phyloP scores from a whole-genome alignment of 345 rosid species.

The Corchorus olitorius region DNA sequence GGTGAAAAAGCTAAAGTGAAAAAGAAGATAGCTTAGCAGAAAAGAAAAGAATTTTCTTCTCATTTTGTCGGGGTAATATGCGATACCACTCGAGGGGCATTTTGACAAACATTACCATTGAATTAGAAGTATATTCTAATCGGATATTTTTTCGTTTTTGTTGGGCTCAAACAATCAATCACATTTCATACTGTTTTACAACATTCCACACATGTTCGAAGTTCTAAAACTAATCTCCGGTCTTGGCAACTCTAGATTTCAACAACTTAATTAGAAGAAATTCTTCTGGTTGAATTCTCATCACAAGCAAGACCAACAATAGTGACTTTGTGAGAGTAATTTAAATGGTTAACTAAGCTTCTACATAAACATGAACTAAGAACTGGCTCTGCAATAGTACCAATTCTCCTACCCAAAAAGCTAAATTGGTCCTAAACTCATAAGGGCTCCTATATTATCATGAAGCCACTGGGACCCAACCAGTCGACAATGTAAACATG shows the following conservation, averaged over 20 bases:
- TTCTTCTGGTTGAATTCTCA: too few species aligned
- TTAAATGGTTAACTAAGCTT: neutral
- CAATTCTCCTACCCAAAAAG: too few species aligned
- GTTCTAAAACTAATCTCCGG: too few species aligned
- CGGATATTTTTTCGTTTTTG: too few species aligned
- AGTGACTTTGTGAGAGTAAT: neutral
- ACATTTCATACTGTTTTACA: neutral
- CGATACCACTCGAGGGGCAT: neutral
- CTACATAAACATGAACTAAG: too few species aligned
- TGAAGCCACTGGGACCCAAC: neutral
- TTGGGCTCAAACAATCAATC: neutral
- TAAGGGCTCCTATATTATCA: neutral
- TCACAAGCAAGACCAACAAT: neutral
- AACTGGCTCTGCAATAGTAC: too few species aligned
- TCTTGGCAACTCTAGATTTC: too few species aligned
- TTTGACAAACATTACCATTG: neutral
- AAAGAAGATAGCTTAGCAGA: neutral
- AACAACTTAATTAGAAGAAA: too few species aligned
- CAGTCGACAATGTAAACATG: neutral
- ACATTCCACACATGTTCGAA: neutral
- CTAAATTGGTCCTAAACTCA: neutral
- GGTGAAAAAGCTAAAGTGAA: neutral
- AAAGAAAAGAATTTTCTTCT: slow-evolving; percentile 13
- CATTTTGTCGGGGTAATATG: neutral
- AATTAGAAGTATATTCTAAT: neutral